Conservation (phyloP, 495 filamentous ascomycete species). For the Niebla homalea region DNA sequence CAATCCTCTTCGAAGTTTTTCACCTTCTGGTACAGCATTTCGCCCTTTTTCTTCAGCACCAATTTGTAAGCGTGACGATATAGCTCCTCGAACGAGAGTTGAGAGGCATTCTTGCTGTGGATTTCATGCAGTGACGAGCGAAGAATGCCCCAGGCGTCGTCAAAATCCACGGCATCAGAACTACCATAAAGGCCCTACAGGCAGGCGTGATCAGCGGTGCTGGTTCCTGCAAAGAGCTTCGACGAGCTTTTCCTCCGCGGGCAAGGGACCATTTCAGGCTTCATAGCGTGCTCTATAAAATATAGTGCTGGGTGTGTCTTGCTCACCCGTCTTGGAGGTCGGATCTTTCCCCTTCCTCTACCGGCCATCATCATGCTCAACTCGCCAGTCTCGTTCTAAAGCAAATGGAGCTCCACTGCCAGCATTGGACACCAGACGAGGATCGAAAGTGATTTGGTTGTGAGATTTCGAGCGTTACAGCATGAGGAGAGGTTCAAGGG, state of each 20-base stretch:
- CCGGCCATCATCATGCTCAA: constrained; percentile 44
- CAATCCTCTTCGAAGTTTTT: constrained; percentile 67
- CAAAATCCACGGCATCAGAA: constrained; percentile 55
- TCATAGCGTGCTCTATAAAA: too few species aligned
- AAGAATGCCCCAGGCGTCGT: constrained; percentile 66
- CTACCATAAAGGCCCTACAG: constrained; percentile 36
- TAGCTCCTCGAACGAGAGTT: constrained; percentile 85
- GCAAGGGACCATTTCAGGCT: background rate
- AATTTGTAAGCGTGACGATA: constrained; percentile 95
- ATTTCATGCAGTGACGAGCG: constrained; percentile 67
- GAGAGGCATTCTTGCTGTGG: constrained; percentile 80
- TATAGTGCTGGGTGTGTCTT: background rate
- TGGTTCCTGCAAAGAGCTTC: background rate
- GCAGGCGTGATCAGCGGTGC: constrained; percentile 1
- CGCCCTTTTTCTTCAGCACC: constrained; percentile 78
- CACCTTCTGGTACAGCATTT: constrained; percentile 67
- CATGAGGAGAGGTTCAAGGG: too few species aligned
- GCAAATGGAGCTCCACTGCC: too few species aligned
- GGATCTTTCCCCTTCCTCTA: constrained; percentile 53
- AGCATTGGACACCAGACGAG: too few species aligned
- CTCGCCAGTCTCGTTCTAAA: background rate
- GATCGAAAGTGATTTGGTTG: too few species aligned
- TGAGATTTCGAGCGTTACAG: too few species aligned
- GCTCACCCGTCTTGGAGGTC: constrained; percentile 58
- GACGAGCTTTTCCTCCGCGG: background rate